Conservation (phyloP, 768 basidiomycete species). For the Ramaria sp. region DNA sequence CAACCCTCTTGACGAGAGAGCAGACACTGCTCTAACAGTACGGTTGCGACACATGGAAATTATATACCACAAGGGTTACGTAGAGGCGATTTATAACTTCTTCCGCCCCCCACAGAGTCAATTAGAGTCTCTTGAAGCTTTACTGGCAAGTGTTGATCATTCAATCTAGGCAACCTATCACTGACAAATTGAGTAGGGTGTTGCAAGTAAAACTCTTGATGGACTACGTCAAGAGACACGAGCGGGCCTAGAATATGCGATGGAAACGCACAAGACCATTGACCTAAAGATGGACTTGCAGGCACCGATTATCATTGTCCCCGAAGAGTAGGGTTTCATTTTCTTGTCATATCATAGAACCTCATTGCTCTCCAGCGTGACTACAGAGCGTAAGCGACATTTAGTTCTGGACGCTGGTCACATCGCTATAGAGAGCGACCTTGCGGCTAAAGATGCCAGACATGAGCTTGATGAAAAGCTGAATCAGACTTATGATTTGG, state of each 20-base stretch:
- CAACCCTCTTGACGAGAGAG: slow-evolving; percentile 82
- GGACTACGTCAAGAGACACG: slow-evolving; percentile 89
- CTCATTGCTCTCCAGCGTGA: slow-evolving; percentile 41
- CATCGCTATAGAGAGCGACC: slow-evolving; percentile 83
- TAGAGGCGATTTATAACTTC: slow-evolving; percentile 86
- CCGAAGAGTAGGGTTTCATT: slow-evolving; percentile 62
- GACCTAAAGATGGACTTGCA: slow-evolving; percentile 96
- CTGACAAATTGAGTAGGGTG: slow-evolving; percentile 40
- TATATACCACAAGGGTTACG: slow-evolving; percentile 88
- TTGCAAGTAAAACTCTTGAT: slow-evolving; percentile 87
- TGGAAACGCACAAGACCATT: slow-evolving; percentile 89
- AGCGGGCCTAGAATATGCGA: slow-evolving; percentile 85
- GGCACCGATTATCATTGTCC: slow-evolving; percentile 93
- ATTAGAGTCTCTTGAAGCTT: slow-evolving; percentile 87
- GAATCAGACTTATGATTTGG: slow-evolving; percentile 73
- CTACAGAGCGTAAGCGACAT: slow-evolving; percentile 66
- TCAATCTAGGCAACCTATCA: neutral
- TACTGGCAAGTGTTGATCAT: slow-evolving; percentile 46
- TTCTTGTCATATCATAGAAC: neutral
- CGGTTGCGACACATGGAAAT: slow-evolving; percentile 95
- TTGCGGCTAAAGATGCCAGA: slow-evolving; percentile 75
- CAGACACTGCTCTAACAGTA: slow-evolving; percentile 82
- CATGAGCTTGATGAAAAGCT: slow-evolving; percentile 73
- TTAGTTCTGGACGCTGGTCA: slow-evolving; percentile 94
- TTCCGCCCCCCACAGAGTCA: slow-evolving; percentile 92